Conservation (phyloP, 257 asterid genomes). For the Petunia axillaris region DNA sequence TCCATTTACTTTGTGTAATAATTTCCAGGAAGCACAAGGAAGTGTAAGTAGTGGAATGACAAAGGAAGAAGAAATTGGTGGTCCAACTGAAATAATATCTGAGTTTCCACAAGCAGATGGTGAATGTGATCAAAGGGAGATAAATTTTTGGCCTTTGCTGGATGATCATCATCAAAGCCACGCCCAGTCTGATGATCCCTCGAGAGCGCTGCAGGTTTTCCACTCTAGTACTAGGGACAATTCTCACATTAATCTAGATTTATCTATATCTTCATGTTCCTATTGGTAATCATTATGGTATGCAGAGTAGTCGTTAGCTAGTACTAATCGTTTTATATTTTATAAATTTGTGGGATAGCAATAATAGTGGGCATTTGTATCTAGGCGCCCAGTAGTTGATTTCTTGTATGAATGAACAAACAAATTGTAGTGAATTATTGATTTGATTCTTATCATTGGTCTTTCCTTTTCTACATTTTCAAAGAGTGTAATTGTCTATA, state of each 20-base stretch:
- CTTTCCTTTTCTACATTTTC: background rate
- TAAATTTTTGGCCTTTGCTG: background rate
- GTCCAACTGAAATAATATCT: background rate
- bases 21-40: conserved; percentile 22
- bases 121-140: conserved; percentile 12
- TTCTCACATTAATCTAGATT: conserved; percentile 9
- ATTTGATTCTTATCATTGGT: background rate
- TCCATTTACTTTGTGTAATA: background rate
- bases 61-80: conserved; percentile 25
- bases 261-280: background rate
- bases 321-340: background rate
- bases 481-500: too few relatives aligned
- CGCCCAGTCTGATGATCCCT: background rate
- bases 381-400: background rate
- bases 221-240: background rate
- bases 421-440: background rate
- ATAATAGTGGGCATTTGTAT: background rate
- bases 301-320: background rate
- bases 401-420: conserved; percentile 7
- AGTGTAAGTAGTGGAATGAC: conserved; percentile 27
- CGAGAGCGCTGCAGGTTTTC: background rate
- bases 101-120: conserved; percentile 16
- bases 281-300: background rate
- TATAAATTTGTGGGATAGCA: background rate
- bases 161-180: background rate